phyloP scores from a whole-genome alignment of 148 eudicot species.

The Rhododendron molle region DNA sequence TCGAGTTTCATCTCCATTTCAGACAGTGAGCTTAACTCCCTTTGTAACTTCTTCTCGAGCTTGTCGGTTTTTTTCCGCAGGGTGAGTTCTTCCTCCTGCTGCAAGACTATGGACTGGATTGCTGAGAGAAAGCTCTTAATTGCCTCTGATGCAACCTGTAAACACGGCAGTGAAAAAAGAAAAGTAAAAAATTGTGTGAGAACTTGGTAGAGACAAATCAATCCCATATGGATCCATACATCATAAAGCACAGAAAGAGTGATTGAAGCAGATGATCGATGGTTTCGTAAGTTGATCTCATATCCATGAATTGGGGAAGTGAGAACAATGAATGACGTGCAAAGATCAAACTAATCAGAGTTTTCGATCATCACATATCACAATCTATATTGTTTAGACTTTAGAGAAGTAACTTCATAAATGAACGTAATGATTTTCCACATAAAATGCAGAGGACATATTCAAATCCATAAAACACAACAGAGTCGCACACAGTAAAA shows the following conservation, averaged over 20 bases:
- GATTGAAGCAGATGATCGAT: not conserved
- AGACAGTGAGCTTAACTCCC: slow-evolving; percentile 38
- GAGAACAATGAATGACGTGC: not conserved
- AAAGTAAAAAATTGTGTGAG: not conserved
- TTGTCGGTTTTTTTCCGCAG: slow-evolving; percentile 54
- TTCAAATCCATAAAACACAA: too few relatives aligned
- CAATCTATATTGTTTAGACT: too few relatives aligned
- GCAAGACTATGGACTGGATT: slow-evolving; percentile 48
- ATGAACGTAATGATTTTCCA: too few relatives aligned
- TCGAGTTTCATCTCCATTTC: slow-evolving; percentile 62
- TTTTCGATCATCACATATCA: not conserved
- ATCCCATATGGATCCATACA: not conserved
- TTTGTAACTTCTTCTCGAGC: slow-evolving; percentile 48
- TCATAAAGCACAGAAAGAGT: not conserved
- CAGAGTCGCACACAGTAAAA: too few relatives aligned
- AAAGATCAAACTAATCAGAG: not conserved
- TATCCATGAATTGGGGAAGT: not conserved
- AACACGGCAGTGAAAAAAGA: not conserved
- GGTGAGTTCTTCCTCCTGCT: slow-evolving; percentile 61
- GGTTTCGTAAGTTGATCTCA: not conserved
- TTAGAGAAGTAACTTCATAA: not conserved
- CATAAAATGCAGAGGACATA: too few relatives aligned
- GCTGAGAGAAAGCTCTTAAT: slow-evolving; percentile 50
- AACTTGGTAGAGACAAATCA: not conserved
- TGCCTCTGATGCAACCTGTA: slow-evolving; percentile 65